phyloP scores from a whole-genome alignment of 352 stramenopile species.

The Phytophthora gonapodyides region DNA sequence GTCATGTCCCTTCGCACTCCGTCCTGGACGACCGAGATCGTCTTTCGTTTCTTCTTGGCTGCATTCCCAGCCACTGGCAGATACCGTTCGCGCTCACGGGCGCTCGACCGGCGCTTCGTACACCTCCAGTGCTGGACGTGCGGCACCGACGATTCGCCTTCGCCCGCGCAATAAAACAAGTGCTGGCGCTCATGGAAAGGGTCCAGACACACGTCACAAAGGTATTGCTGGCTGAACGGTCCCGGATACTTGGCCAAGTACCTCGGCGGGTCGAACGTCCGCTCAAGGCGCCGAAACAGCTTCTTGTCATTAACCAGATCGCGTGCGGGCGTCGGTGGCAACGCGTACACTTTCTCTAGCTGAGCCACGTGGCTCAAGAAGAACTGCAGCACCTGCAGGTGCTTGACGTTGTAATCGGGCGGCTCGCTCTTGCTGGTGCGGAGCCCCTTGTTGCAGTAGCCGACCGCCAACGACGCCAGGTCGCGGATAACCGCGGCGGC shows the following conservation, averaged over 20 bases:
- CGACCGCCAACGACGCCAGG: slow-evolving; percentile 47
- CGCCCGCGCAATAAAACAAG: slow-evolving; percentile 67
- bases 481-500: slow-evolving; percentile 49
- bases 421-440: slow-evolving; percentile 51
- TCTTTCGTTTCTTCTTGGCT: slow-evolving; percentile 64
- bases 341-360: slow-evolving; percentile 59
- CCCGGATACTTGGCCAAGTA: slow-evolving; percentile 64
- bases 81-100: slow-evolving; percentile 32
- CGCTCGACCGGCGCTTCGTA: slow-evolving; percentile 57
- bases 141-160: slow-evolving; percentile 31
- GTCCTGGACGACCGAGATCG: slow-evolving; percentile 55
- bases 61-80: slow-evolving; percentile 17
- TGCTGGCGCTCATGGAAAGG: slow-evolving; percentile 80
- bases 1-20: slow-evolving; percentile 62
- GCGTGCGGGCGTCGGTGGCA: slow-evolving; percentile 21
- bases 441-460: slow-evolving; percentile 59
- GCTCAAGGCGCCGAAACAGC: slow-evolving; percentile 54
- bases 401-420: slow-evolving; percentile 58
- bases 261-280: slow-evolving; percentile 54
- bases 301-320: slow-evolving; percentile 54
- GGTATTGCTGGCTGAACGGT: slow-evolving; percentile 57
- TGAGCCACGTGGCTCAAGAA: slow-evolving; percentile 71
- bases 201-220: slow-evolving; percentile 68
- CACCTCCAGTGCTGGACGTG: slow-evolving; percentile 84
- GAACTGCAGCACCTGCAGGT: slow-evolving; percentile 71